Evolutionary conservation across 177 flowering plant genomes (phyloP).

Genomic region (Vitis hybrid): DNA sequence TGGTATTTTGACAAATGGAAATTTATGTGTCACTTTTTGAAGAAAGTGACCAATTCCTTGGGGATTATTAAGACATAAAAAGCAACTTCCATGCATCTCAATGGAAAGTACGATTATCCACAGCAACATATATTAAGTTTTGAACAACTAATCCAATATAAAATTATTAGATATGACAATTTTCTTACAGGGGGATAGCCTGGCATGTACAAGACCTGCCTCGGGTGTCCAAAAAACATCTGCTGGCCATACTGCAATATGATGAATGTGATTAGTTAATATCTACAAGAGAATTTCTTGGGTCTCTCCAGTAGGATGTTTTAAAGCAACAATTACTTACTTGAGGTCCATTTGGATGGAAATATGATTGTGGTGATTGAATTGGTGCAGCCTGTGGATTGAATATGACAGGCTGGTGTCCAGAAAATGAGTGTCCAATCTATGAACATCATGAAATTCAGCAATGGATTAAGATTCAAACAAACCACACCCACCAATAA

Average conservation of each 20-base stretch:
- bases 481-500: no score
- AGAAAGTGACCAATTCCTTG: no score
- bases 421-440: constrained; percentile 73
- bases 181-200: constrained; percentile 71
- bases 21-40: no score
- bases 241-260: constrained; percentile 83
- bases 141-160: background rate
- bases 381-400: constrained; percentile 57
- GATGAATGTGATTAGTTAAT: background rate
- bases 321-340: constrained; percentile 25
- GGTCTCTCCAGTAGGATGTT: background rate
- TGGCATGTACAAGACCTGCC: constrained; percentile 81
- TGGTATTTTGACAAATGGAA: no score
- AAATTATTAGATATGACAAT: background rate
- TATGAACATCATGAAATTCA: constrained; percentile 24
- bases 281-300: background rate
- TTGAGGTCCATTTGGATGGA: constrained; percentile 85
- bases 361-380: constrained; percentile 69
- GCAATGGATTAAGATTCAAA: no score
- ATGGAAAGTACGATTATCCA: no score
- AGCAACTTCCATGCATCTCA: no score
- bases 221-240: constrained; percentile 76
- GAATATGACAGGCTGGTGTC: constrained; percentile 73
- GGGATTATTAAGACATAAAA: no score
- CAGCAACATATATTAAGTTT: background rate